Evolutionary conservation across 495 filamentous ascomycete species (phyloP), one percentile per base, ranked within the genome.

Genomic region (Aspergillus wentii): DNA sequence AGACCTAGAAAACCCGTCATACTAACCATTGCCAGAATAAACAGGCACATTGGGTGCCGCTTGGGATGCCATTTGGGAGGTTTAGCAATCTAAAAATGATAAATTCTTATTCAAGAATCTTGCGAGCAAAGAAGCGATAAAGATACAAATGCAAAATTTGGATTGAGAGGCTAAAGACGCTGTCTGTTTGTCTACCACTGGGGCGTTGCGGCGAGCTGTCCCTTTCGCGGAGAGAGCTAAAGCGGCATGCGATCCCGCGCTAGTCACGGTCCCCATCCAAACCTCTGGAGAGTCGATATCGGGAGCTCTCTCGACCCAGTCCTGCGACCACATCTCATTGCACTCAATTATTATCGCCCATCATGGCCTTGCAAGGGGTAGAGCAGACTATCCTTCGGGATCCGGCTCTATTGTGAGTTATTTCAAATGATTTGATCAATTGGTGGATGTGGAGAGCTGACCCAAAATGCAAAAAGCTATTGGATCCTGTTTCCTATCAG

Each of bases 401-500:
- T 89, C 94, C 92, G 50, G 91, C 95, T 61, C 76, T 98, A 44
- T 95, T 97, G 92, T 96, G 65, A 59, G 76, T 52, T 29, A 5
- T 29, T 5, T 29, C 10, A n/a, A 25, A 6, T 25, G 26, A n/a
- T n/a, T n/a, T n/a, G n/a, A 29, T 4, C 3, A 6, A n/a, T 13
- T 29, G 26, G 26, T 4, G 14, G 10, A n/a, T 5, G 26, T 5
- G 10, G 4, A n/a, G 11, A 5, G 26, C 26, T 29, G 14, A 29
- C 26, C 10, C n/a, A n/a, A n/a, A n/a, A n/a, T n/a, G n/a, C n/a
- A n/a, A n/a, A 13, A 29, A 96, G 90, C 66, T 95, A 94, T 70
- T 97, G 92, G 92, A 97, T 98, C 63, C 70, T 98, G 23, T 84
- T 97, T 48, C 92, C 92, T 17, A 98, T 98, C 59, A 90, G 90